A percentile compares a stretch with the other conserved stretches of the same genome.
phyloP scores from a whole-genome alignment of 345 rosid genomes.

The Populus ilicifolia region DNA sequence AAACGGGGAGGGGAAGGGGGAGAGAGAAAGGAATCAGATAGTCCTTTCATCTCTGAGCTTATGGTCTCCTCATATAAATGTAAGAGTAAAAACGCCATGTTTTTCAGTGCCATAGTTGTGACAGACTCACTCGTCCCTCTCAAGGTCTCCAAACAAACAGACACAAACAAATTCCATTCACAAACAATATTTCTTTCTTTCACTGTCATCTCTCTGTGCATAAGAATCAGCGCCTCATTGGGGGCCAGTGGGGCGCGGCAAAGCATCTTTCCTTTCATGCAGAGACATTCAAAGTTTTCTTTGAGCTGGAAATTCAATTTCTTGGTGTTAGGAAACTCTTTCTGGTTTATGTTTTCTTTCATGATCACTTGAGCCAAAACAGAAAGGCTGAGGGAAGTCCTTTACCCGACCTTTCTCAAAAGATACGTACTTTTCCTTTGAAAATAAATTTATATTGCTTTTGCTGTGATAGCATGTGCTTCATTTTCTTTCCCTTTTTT shows the following conservation, averaged over 20 bases:
- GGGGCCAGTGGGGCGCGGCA: neutral
- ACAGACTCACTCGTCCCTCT: slow-evolving; percentile 38
- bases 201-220: slow-evolving; percentile 6
- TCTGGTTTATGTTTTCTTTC: slow-evolving; percentile 2
- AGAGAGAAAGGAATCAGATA: slow-evolving; percentile 4
- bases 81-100: slow-evolving; percentile 40
- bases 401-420: slow-evolving; percentile 3
- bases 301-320: neutral
- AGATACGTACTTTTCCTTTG: neutral
- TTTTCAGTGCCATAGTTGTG: slow-evolving; percentile 72
- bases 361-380: slow-evolving; percentile 1
- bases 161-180: slow-evolving; percentile 39
- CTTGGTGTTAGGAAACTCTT: neutral
- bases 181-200: neutral
- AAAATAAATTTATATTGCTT: neutral
- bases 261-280: slow-evolving; percentile 33
- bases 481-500: neutral
- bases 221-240: slow-evolving; percentile 27
- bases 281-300: slow-evolving; percentile 24
- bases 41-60: slow-evolving; percentile 14
- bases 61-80: slow-evolving; percentile 24
- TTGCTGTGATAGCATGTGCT: slow-evolving; percentile 12
- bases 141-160: slow-evolving; percentile 27
- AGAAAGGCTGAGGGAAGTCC: slow-evolving; percentile 3
- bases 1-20: slow-evolving; percentile 1